Base-by-base conservation (phyloP, 2,329 filamentous ascomycete species). In the Diplocarpon mali region DNA sequence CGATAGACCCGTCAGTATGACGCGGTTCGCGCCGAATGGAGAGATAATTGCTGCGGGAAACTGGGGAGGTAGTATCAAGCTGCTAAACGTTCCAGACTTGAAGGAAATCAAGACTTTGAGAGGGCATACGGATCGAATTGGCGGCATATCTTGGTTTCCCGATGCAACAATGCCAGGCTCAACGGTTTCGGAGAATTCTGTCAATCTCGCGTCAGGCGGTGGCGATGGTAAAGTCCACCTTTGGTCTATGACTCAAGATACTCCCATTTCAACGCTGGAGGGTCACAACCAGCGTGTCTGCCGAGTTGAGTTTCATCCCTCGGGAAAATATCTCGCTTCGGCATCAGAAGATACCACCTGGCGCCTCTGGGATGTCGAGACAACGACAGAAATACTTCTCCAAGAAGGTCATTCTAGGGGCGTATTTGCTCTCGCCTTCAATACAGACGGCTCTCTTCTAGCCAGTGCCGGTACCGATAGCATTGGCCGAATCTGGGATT, bases 271-370 rank as follows among this genome's bases (percentile, higher is more conserved):
- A 0, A 93, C 85, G 0, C 70, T 96, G 0, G 74, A 80, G 17
- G 92, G 90, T 1, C 92, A 98, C 60, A 80, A 76, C 4, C 85
- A 84, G 43, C 81, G 92, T 49, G 88, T 98, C 8, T 95, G 88
- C 57, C 79, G 90, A 45, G 83, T 94, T 11, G 92, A 95, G 47
- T 95, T 96, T 59, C 92, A 98, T 55, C 92, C 92, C 0, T 94
- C 86, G 0, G 90, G 90, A 3, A 75, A 75, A 50, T 96, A 90
- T 59, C 70, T 96, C 5, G 92, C 90, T 5, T 95, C 89, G 1
- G 92, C 92, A 6, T 95, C 88, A 0, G 92, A 92, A 58, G 92
- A 98, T 61, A 95, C 88, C 2, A 95, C 92, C 0, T 98, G 92
- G 92, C 79, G 90, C 36, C 70, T 98, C 29, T 98, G 92, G 90